Percentiles rank a stretch among this genome's conserved stretches.
Evolutionary conservation across 2,329 filamentous ascomycete genomes (phyloP).

Genomic region (Fusarium pilosicola): DNA sequence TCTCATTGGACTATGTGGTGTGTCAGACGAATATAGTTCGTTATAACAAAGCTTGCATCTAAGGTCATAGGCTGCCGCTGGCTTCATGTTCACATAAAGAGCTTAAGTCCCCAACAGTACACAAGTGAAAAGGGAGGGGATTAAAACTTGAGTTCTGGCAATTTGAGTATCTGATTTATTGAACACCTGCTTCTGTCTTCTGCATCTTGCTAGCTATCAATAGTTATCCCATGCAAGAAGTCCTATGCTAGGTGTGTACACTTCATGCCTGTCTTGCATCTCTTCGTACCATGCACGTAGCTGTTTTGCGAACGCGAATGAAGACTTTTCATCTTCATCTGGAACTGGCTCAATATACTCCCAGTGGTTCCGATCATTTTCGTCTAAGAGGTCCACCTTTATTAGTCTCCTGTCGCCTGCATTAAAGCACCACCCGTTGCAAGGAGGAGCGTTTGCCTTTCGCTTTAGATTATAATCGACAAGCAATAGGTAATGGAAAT

Average conservation of each 20-base stretch:
- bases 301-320: neutral
- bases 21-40: neutral
- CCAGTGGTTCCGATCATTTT: neutral
- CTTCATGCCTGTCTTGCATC: neutral
- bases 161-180: neutral
- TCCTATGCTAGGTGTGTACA: neutral
- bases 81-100: neutral
- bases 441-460: neutral
- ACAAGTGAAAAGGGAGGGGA: rapidly evolving
- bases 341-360: neutral
- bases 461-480: neutral
- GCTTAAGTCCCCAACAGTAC: neutral
- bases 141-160: neutral
- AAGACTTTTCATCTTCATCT: neutral
- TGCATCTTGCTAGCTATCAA: neutral
- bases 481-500: neutral
- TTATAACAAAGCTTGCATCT: neutral
- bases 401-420: neutral
- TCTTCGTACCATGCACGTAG: rapidly evolving
- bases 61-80: neutral
- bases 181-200: neutral
- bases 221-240: neutral
- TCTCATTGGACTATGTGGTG: neutral
- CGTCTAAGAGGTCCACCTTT: rapidly evolving
- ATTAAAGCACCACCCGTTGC: neutral